phyloP scores from a whole-genome alignment of 768 basidiomycete species.

The Amanita exitialis region DNA sequence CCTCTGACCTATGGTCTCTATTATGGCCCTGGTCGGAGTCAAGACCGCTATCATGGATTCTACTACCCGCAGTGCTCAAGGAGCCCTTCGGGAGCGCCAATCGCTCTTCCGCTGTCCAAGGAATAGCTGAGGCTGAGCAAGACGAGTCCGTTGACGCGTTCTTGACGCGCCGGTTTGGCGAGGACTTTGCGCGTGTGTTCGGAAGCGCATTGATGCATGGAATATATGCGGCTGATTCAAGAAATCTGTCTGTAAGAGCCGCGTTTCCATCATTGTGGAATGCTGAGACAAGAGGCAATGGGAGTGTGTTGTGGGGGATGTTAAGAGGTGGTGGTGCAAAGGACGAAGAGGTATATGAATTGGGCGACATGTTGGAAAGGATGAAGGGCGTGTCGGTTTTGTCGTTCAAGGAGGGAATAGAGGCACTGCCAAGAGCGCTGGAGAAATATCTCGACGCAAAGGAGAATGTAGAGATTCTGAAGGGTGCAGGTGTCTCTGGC shows the following conservation, averaged over 20 bases:
- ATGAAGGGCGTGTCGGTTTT: conserved; percentile 67
- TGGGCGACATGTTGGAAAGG: conserved; percentile 35
- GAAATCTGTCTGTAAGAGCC: conserved; percentile 61
- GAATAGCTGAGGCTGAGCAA: conserved; percentile 11
- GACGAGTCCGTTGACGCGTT: conserved; percentile 85
- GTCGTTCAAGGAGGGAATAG: conserved; percentile 72
- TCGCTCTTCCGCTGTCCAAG: conserved; percentile 14
- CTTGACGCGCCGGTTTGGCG: conserved; percentile 63
- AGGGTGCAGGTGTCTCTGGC: conserved; percentile 19
- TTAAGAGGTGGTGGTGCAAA: conserved; percentile 7
- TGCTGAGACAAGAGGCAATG: conserved; percentile 54
- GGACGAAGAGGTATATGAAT: conserved; percentile 25
- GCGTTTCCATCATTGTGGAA: conserved; percentile 72
- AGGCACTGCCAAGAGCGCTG: conserved; percentile 52
- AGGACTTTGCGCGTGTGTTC: conserved; percentile 59
- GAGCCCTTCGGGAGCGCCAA: conserved; percentile 51
- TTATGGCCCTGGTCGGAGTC: not conserved
- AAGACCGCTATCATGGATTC: conserved; percentile 23
- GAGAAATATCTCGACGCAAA: conserved; percentile 30
- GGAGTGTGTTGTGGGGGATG: conserved; percentile 57
- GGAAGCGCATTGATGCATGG: conserved; percentile 84
- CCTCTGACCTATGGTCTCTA: conserved; percentile 26
- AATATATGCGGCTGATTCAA: conserved; percentile 83
- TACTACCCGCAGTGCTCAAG: conserved; percentile 43
- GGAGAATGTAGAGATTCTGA: conserved; percentile 50